Evolutionary conservation across 805 yeast species (phyloP).

Genomic region (Teunomyces panamensis): DNA sequence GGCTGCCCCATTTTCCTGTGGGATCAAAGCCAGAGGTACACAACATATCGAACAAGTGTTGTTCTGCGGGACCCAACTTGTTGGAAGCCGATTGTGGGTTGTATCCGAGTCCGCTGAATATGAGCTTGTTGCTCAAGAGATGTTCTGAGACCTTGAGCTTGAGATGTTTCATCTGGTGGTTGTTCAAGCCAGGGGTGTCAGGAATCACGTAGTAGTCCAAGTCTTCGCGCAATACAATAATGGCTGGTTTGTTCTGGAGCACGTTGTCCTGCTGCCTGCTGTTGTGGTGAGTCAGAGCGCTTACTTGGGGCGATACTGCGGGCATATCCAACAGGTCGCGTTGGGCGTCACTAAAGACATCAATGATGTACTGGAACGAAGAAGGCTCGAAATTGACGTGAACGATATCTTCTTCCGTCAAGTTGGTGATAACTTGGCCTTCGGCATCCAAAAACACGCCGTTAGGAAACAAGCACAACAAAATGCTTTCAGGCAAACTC

Average conservation of each 20-base stretch:
- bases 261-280: conserved; percentile 42
- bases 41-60: conserved; percentile 90
- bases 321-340: conserved; percentile 42
- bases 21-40: conserved; percentile 80
- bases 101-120: conserved; percentile 81
- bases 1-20: conserved; percentile 77
- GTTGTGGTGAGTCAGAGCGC: conserved; percentile 18
- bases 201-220: conserved; percentile 91
- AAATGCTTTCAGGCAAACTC: conserved; percentile 86
- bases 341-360: conserved; percentile 67
- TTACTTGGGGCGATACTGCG: conserved; percentile 33
- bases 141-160: conserved; percentile 72
- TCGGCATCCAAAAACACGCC: conserved; percentile 79
- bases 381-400: conserved; percentile 82
- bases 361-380: conserved; percentile 81
- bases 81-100: conserved; percentile 38
- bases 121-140: conserved; percentile 52
- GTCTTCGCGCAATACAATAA: conserved; percentile 90
- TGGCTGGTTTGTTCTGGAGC: conserved; percentile 77
- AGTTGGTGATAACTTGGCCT: conserved; percentile 74
- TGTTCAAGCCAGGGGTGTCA: conserved; percentile 53
- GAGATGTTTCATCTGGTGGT: conserved; percentile 61
- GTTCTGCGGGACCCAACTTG: conserved; percentile 83
- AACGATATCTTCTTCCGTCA: conserved; percentile 78
- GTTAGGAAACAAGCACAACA: conserved; percentile 84